Evolutionary conservation across 1,139 yeast species (phyloP), one percentile per base, ranked within the genome.

Genomic region (Taiozyma sp.): DNA sequence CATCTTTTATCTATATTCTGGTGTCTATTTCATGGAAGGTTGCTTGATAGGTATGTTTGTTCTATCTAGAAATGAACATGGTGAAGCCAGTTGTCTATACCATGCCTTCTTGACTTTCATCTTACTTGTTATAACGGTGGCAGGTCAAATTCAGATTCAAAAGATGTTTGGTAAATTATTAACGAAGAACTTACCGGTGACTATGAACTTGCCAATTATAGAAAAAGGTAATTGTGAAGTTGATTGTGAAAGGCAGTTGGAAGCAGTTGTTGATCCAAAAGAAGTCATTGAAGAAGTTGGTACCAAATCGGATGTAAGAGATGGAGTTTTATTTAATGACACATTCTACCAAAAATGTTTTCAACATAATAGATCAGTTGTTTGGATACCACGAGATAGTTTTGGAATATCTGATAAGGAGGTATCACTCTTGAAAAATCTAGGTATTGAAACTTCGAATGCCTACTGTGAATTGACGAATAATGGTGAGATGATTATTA

Each of bases 31-130:
- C 60, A 74, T 88, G 63, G 96, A 91, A 60, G 73, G 85, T 41
- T 87, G 92, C 59, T 68, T 91, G 60, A 75, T 88, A 43, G 97
- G 97, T 0, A 69, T 87, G 19, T 85, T 87, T 62, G 79, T 86
- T 43, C 68, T 85, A 22, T 83, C 83, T 62, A 73, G 73, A 55
- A 73, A 81, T 57, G 69, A 70, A 34, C 51, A 68, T 4, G 81
- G 74, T 22, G 62, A 63, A 52, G 65, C 65, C 38, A 57, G 62
- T 43, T 76, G 69, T 59, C 65, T 66, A 46, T 59, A 64, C 4
- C 78, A 80, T 46, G 82, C 83, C 0, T 67, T 74, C 49, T 55
- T 75, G 8, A 82, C 82, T 79, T 58, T 75, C 12, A 44, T 76
- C 2, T 63, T 78, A 1, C 64, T 83, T 43, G 57, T 70, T 3